phyloP scores from a whole-genome alignment of 2,329 filamentous ascomycete species.

The Fusarium papillatum region DNA sequence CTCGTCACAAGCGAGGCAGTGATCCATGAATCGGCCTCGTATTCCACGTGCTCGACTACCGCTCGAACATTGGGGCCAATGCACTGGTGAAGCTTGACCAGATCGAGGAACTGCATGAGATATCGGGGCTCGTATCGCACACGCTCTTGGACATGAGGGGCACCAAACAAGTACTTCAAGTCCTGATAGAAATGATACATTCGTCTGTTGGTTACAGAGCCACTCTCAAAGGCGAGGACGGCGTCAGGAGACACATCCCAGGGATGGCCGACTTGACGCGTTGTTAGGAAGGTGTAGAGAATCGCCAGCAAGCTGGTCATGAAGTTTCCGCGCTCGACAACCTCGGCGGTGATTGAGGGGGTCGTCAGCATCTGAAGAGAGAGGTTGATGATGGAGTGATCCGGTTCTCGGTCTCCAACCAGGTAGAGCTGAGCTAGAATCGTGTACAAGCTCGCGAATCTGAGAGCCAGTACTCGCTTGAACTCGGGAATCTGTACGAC shows the following conservation, averaged over 20 bases:
- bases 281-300: conserved; percentile 96
- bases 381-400: conserved; percentile 98
- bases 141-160: conserved; percentile 87
- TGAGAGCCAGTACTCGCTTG: conserved; percentile 91
- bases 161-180: conserved; percentile 90
- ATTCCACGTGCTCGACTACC: conserved; percentile 96
- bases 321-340: conserved; percentile 96
- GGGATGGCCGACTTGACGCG: conserved; percentile 94
- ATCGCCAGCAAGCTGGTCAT: conserved; percentile 96
- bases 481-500: conserved; percentile 96
- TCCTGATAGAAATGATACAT: conserved; percentile 99
- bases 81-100: conserved; percentile 96
- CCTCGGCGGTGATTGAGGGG: conserved; percentile 95
- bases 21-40: conserved; percentile 98
- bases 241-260: conserved; percentile 89
- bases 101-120: conserved; percentile 92
- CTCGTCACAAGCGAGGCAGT: conserved; percentile 94
- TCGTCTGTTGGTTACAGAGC: conserved; percentile 92
- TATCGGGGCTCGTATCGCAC: conserved; percentile 89
- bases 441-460: conserved; percentile 97
- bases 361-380: conserved; percentile 97
- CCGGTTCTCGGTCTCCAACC: conserved; percentile 94
- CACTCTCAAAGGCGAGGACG: conserved; percentile 92
- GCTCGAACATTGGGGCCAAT: conserved; percentile 95
- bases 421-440: conserved; percentile 94